Evolutionary conservation across 1,139 yeast species (phyloP), one percentile per base, ranked within the genome.

Genomic region (Geotrichum aggregatum): DNA sequence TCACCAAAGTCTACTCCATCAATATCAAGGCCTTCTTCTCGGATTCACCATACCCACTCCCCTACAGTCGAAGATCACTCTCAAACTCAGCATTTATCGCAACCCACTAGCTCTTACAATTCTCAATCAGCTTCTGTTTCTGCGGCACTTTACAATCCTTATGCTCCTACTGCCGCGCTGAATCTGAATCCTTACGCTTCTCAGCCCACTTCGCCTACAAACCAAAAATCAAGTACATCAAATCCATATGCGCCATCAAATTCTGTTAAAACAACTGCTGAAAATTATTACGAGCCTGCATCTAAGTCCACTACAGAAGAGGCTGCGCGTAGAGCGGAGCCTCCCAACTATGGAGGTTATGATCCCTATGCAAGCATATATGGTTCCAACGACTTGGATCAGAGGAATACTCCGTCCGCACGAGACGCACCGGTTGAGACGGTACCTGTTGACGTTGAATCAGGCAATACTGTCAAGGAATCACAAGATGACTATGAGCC

Each of bases 401-500:
- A 14, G 3, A 13, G 7, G 8, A 19, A 30, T 19, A n/a, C 22
- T 13, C n/a, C 41, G 3, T 7, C 45, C 13, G 30, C 35, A 8
- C 49, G 48, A 16, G 50, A 50, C 7, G 52, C 21, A 13, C 14
- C 54, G 10, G 45, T 44, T 19, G 58, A 56, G 24, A 54, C 50
- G 10, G 52, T 39, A 2, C 35, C 26, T 19, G 54, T 46, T 3
- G 56, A 52, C 7, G 30, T 19, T 1, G 44, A 28, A 16, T 3
- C 18, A 28, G 54, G 45, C 3, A 51, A 22, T 3, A 50, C 49
- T 34, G 22, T 33, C n/a, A 44, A 38, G 14, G 47, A 42, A 10
- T 21, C 40, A n/a, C 26, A 47, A 8, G 45, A 30, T 14, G 56
- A 35, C 31, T 38, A 44, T 39, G 54, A 46, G 18, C 46, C 46